phyloP scores from a whole-genome alignment of 75 land plant species.

The Cunninghamia lanceolata region DNA sequence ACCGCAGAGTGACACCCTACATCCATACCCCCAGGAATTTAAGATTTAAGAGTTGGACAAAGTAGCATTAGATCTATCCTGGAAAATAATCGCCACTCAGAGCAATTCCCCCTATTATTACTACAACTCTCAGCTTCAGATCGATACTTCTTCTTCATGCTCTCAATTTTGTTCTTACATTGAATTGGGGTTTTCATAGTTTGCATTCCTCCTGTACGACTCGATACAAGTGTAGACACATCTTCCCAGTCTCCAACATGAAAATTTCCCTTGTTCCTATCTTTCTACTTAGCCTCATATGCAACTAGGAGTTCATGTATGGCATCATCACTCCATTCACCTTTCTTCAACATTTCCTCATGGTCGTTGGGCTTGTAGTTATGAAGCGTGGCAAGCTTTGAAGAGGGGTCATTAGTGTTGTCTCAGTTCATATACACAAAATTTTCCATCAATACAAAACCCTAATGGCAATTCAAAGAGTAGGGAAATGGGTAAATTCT shows the following conservation, averaged over 20 bases:
- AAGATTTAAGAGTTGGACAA: neutral
- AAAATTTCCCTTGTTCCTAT: conserved; percentile 43
- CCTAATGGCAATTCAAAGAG: no score
- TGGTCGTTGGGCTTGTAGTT: neutral
- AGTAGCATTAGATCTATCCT: conserved; percentile 27
- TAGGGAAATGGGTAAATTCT: no score
- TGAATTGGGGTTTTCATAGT: conserved; percentile 31
- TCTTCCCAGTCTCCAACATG: no score
- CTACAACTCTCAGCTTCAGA: conserved; percentile 18
- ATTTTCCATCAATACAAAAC: neutral
- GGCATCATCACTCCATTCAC: conserved; percentile 55
- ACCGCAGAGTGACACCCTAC: neutral
- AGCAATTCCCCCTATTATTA: neutral
- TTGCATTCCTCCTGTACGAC: conserved; percentile 20
- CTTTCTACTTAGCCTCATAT: conserved; percentile 38
- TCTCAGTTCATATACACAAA: neutral
- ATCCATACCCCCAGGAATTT: conserved; percentile 3
- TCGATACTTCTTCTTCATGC: conserved; percentile 56
- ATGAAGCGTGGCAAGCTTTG: neutral
- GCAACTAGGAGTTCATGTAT: conserved; percentile 37
- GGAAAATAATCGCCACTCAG: conserved; percentile 18
- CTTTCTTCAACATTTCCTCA: conserved; percentile 11
- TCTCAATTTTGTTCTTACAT: no score
- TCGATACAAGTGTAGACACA: conserved; percentile 3
- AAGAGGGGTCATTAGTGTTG: no score